Evolutionary conservation across 2,329 filamentous ascomycete genomes (phyloP).

Genomic region (Trichoderma atroviride): DNA sequence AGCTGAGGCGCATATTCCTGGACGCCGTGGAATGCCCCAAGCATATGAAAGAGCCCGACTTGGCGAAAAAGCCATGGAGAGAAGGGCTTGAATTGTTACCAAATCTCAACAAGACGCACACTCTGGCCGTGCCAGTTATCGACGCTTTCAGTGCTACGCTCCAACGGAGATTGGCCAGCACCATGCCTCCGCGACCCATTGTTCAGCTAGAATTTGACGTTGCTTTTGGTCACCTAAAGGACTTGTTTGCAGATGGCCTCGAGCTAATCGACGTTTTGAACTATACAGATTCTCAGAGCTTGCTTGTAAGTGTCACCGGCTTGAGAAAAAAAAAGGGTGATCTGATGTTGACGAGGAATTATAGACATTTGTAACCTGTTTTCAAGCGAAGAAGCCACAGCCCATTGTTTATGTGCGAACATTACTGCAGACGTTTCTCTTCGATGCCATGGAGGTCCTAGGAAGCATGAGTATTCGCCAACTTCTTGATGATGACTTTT

Average conservation of each 20-base stretch:
- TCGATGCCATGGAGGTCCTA: constrained; percentile 70
- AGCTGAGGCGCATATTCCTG: constrained; percentile 67
- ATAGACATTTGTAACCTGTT: constrained; percentile 72
- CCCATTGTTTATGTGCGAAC: constrained; percentile 83
- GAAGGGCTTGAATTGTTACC: constrained; percentile 55
- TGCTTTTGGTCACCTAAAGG: constrained; percentile 69
- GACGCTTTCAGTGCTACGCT: constrained; percentile 89
- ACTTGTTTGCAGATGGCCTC: constrained; percentile 71
- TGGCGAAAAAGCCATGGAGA: constrained; percentile 55
- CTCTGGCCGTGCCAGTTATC: constrained; percentile 65
- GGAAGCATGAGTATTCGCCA: constrained; percentile 70
- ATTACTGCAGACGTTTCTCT: constrained; percentile 74
- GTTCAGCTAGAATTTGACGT: constrained; percentile 75
- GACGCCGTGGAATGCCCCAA: constrained; percentile 54
- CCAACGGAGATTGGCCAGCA: constrained; percentile 89
- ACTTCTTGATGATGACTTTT: constrained; percentile 81
- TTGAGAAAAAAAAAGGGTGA: background rate
- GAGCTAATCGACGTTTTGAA: constrained; percentile 69
- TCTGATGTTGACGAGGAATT: background rate
- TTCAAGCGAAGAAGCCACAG: constrained; percentile 78
- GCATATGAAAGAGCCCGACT: constrained; percentile 49
- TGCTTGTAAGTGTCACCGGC: constrained; percentile 58
- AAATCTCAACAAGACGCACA: constrained; percentile 60
- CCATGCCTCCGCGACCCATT: constrained; percentile 88
- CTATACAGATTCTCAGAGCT: constrained; percentile 68